Percentiles rank a stretch among this genome's conserved stretches.
Evolutionary conservation across 768 basidiomycete species (phyloP).

Genomic region (Albatrellus ellisii): DNA sequence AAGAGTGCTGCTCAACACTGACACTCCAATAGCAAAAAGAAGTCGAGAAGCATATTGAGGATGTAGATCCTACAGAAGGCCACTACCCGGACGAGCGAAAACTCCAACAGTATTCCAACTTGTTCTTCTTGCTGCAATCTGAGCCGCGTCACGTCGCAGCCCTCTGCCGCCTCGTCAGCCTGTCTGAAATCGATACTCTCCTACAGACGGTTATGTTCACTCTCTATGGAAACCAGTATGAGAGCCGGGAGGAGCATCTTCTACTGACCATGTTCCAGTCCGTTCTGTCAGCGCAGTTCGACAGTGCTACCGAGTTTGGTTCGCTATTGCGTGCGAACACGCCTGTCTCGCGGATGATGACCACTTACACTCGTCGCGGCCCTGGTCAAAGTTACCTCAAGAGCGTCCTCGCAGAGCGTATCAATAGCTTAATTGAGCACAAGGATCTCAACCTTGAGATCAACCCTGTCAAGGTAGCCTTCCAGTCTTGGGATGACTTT

Average conservation of each 20-base stretch:
- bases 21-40: conserved; percentile 63
- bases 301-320: conserved; percentile 98
- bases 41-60: conserved; percentile 90
- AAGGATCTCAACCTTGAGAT: conserved; percentile 99
- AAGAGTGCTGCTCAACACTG: conserved; percentile 3
- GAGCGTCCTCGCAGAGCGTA: conserved; percentile 92
- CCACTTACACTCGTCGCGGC: conserved; percentile 96
- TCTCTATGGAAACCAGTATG: conserved; percentile 98
- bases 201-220: conserved; percentile 99
- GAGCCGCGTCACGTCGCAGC: conserved; percentile 96
- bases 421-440: conserved; percentile 98
- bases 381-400: conserved; percentile 98
- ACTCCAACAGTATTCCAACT: conserved; percentile 91
- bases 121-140: conserved; percentile 97
- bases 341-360: conserved; percentile 99
- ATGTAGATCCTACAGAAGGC: conserved; percentile 86
- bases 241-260: conserved; percentile 94
- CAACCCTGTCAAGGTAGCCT: conserved; percentile 85
- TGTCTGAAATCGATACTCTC: conserved; percentile 96
- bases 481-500: background rate
- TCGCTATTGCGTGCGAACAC: conserved; percentile 97
- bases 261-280: conserved; percentile 99
- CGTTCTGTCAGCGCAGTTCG: conserved; percentile 96
- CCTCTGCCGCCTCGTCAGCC: conserved; percentile 88
- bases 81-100: conserved; percentile 91